Evolutionary conservation across 495 filamentous ascomycete genomes (phyloP).

Genomic region (Trichoderma orchidacearum): DNA sequence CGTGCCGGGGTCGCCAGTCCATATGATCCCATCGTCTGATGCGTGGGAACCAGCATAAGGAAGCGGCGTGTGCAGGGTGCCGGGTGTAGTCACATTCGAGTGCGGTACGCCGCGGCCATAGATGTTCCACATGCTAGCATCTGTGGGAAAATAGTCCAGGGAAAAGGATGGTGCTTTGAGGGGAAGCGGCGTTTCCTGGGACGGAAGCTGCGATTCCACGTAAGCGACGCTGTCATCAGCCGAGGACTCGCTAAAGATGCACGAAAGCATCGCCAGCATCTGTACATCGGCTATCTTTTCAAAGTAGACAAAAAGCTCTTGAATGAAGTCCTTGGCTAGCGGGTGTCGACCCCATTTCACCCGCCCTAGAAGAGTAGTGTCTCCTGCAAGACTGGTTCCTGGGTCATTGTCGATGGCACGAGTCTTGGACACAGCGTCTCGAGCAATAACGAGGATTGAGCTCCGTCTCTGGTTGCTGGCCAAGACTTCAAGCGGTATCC

Average conservation of each 20-base stretch:
- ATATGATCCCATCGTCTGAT: constrained; percentile 37
- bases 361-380: constrained; percentile 33
- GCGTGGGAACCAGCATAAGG: constrained; percentile 45
- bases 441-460: constrained; percentile 49
- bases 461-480: constrained; percentile 29
- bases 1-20: constrained; percentile 32
- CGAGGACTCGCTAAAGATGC: constrained; percentile 60
- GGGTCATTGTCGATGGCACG: constrained; percentile 21
- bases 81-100: constrained; percentile 43
- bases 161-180: constrained; percentile 55
- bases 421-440: constrained; percentile 36
- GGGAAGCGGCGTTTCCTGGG: constrained; percentile 42
- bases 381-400: constrained; percentile 5
- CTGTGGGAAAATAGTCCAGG: constrained; percentile 53
- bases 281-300: constrained; percentile 71
- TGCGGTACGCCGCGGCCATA: constrained; percentile 30
- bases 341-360: constrained; percentile 83
- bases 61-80: constrained; percentile 39
- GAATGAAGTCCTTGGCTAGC: constrained; percentile 63
- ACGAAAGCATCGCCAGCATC: constrained; percentile 92
- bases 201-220: constrained; percentile 27
- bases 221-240: constrained; percentile 33
- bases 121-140: constrained; percentile 41
- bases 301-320: constrained; percentile 58
- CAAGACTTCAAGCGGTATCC: constrained; percentile 55